Evolutionary conservation across 1,139 yeast genomes (phyloP).

Genomic region (Suhomyces wounanorum): DNA sequence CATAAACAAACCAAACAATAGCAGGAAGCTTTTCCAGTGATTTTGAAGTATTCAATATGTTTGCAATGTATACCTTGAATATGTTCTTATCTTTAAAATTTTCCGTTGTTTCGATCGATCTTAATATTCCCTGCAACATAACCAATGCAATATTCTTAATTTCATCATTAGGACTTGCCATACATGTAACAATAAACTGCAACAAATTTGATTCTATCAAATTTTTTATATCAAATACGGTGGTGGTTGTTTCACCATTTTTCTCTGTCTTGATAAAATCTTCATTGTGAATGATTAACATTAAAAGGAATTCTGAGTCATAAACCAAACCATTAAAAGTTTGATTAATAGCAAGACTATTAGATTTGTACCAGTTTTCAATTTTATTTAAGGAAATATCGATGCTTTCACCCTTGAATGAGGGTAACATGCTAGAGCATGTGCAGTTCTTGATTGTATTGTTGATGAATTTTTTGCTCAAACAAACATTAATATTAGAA

Average conservation of each 20-base stretch:
- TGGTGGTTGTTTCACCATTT: conserved; percentile 11
- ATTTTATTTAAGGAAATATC: conserved; percentile 6
- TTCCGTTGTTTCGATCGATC: conserved; percentile 32
- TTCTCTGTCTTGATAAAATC: conserved; percentile 50
- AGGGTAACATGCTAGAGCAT: background rate
- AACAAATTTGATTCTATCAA: conserved; percentile 62
- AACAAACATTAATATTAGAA: conserved; percentile 51
- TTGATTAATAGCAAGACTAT: conserved; percentile 18
- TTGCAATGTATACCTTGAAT: conserved; percentile 61
- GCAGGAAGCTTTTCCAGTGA: conserved; percentile 13
- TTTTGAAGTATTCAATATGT: conserved; percentile 53
- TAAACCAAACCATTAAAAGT: conserved; percentile 37
- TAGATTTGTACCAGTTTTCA: conserved; percentile 21
- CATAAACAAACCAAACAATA: conserved; percentile 42
- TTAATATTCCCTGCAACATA: conserved; percentile 46
- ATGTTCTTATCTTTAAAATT: conserved; percentile 60
- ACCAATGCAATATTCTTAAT: conserved; percentile 30
- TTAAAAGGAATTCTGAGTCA: conserved; percentile 62
- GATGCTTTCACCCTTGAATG: background rate
- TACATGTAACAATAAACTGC: conserved; percentile 55
- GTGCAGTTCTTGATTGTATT: conserved; percentile 41
- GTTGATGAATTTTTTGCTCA: conserved; percentile 54
- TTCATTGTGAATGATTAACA: conserved; percentile 59
- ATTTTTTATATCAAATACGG: conserved; percentile 51
- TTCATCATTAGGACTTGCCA: conserved; percentile 26